Evolutionary conservation across 2,329 filamentous ascomycete genomes (phyloP), one percentile per base, ranked within the genome.

Genomic region (Xylaria multiplex): DNA sequence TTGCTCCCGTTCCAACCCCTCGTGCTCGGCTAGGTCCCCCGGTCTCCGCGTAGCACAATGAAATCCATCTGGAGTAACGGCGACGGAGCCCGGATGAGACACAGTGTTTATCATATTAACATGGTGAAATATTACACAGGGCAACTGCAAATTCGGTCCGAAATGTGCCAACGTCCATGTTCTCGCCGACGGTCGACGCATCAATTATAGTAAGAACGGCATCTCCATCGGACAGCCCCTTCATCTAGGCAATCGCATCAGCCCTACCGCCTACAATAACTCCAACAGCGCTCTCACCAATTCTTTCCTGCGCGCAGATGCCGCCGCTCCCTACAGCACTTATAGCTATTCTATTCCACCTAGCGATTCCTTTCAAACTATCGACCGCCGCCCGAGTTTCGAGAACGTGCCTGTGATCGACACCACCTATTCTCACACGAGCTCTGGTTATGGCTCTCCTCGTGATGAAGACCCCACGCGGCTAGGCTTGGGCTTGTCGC

Each of bases 91-190:
- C 40, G 6, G 13, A 35, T 59, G 42, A 50, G 13, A 56, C 57
- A 59, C 61, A 4, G 19, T 46, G 35, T 58, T 30, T 24, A 46
- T 56, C 43, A 53, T 42, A 58, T 72, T 75, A 49, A 73, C 66
- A 46, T 53, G 42, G 68, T 76, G 73, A 70, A 66, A 72, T 68
- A 53, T n/a, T 56, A 74, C 58, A 59, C 74, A 97, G 93, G 96
- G 96, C 72, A 97, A 97, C 81, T 99, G 96, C 89, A 98, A 98
- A 80, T 99, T 98, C 79, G 96, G 96, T 69, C 92, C 93, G 70
- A 98, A 98, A 81, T 99, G 96, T 84, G 95, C 95, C 76, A 93
- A 98, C 77, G 93, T 96, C 71, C 96, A 99, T 80, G 91, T 98
- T 75, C 90, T 97, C 55, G 93, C 94, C 72, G 94, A 98, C 79